Evolutionary conservation across 129 eudicot genomes (phyloP), one percentile per base, ranked within the genome.

Genomic region (Flaveria robusta): DNA sequence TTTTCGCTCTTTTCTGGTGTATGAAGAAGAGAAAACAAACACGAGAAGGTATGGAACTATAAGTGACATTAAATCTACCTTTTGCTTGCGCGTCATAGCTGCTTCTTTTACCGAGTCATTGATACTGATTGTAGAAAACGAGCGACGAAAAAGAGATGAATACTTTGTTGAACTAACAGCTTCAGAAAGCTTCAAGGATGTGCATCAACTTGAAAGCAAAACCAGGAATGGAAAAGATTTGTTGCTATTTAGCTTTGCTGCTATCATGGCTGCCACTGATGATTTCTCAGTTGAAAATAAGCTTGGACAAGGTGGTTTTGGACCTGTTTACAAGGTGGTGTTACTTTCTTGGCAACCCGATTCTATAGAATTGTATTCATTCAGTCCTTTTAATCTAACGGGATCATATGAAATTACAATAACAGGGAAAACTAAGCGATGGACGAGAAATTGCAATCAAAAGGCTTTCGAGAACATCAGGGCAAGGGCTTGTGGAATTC

Each of bases 291-390:
- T 65, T 13, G 80, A 71, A 31, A 82, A 76, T 62, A 86, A 86
- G 75, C 82, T 86, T 1, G 86, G 89, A 47, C 70, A 82, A 59
- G 89, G 86, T 50, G 89, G 89, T 16, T 86, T 86, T 72, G 87
- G 89, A 56, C 86, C 86, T n/a, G 86, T 85, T 82, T 85, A 75
- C 79, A 79, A 79, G 85, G 88, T 81, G 46, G 31, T 43, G 26
- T 66, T 37, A 37, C 27, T 66, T 66, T 18, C 22, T 15, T 6
- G 5, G 16, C 31, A 55, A 72, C 34, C 49, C 51, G 16, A 54
- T 20, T 9, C 55, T 23, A 27, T 59, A 15, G 10, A 24, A 60
- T 42, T 16, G 19, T 23, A 43, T 63, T 20, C 29, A 63, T 75
- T 29, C 22, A 8, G 5, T 10, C 66, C 26, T 66, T 54, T 16